Evolutionary conservation across 2,329 filamentous ascomycete species (phyloP), one percentile per base, ranked within the genome.

Genomic region (Epichloe coenophiala): DNA sequence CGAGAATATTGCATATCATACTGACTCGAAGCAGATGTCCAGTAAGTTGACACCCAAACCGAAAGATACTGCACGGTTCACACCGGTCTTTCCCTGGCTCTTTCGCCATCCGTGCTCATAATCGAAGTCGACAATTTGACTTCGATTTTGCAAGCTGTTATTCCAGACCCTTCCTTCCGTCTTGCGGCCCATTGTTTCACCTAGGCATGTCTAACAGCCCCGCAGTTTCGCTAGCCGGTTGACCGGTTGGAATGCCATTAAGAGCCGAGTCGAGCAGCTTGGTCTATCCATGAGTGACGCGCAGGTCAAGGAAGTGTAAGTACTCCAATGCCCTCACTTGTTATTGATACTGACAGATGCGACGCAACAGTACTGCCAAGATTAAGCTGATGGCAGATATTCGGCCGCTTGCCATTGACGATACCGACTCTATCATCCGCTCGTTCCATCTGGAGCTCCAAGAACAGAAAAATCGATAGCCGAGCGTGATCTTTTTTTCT

Each of bases 231-330:
- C 45, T 17, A 47, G 45, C 21, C 45, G 45, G 13, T 68, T 95
- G 59, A 95, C 88, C 4, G 89, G 89, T 61, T 95, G 88, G 90
- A 96, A 96, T 65, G 89, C 90, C 45, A 88, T 96, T 75, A 95
- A 95, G 80, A 86, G 81, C 51, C 81, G 90, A 71, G 85, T 86
- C 27, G 81, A 86, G 61, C 89, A 95, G 70, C 80, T 95, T 51
- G 85, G 86, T 57, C 74, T 95, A 44, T 69, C 75, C 51, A 63
- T 65, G 61, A 63, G 58, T 2, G 62, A 66, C 27, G 59, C 56
- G 0, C 59, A 65, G 48, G 53, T 62, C 51, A 67, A 64, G 60
- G 52, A 59, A 57, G 57, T 65, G 64, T 65, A 59, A 45, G 64
- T 61, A 17, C 3, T 19, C 19, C 13, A 13, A 35, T 27, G 8